Evolutionary conservation across 108 stramenopile genomes (phyloP), one percentile per base, ranked within the genome.

Genomic region (Mediolabrus comicus): DNA sequence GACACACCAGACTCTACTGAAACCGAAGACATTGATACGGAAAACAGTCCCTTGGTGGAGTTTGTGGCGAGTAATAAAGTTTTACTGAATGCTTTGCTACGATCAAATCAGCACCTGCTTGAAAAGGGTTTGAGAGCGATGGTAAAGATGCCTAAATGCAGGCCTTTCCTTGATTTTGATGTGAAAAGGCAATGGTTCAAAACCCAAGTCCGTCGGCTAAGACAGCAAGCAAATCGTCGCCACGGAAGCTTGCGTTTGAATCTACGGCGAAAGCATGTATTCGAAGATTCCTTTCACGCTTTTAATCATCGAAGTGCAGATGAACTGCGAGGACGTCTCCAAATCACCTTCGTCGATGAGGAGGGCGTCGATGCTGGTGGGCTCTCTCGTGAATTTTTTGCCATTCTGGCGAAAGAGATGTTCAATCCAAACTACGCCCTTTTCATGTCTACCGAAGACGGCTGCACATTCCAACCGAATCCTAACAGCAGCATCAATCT

Each of bases 301-400:
- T 92, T 99, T 41, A 81, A 87, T 19, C 73, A 92, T 58, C 87
- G 96, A 22, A 95, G 82, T 68, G 94, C 98, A n/a, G 97, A 97
- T 53, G 97, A 99, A 64, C 95, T 99, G 84, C 80, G 95, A 7
- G 96, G 97, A 4, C 76, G 95, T 14, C 82, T 99, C 22, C 88
- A 95, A 56, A 87, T 99, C 51, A 94, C 95, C n/a, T 99, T 99
- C 77, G 79, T 79, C 3, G 83, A 95, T 59, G 98, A 99, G 73
- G 94, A 97, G 59, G 99, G 99, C n/a, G 89, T 98, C 60, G 99
- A 99, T 70, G 99, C 99, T 12, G 99, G 99, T 13, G 99, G 99
- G 3, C 72, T 99, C 3, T 95, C 97, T 19, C 83, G 98, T 12
- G 99, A 99, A 84, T 98, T 97, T 70, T 99, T 96, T 80, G 90